Conservation (phyloP, 495 filamentous ascomycete species). For the Hypoxylon perforatum region DNA sequence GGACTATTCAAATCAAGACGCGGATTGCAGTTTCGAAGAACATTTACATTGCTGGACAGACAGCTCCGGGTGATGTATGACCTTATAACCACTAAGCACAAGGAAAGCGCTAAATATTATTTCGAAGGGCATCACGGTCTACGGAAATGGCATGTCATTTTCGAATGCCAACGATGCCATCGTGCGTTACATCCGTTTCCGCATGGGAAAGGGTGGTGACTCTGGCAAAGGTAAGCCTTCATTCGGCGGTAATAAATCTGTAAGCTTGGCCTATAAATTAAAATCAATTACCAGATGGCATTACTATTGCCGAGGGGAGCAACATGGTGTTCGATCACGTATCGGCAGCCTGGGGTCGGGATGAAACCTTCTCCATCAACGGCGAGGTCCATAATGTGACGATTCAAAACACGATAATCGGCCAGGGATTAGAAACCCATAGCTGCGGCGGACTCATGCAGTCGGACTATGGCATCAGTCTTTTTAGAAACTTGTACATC, state of each 20-base stretch:
- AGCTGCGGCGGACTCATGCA: conserved; percentile 46
- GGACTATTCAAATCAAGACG: conserved; percentile 48
- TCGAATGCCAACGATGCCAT: conserved; percentile 51
- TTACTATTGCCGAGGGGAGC: conserved; percentile 51
- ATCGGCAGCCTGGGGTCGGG: conserved; percentile 50
- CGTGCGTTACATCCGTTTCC: conserved; percentile 53
- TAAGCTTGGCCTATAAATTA: neutral
- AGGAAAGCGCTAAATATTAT: neutral
- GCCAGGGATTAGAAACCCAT: conserved; percentile 51
- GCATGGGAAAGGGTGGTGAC: conserved; percentile 50
- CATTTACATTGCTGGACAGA: conserved; percentile 55
- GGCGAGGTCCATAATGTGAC: conserved; percentile 52
- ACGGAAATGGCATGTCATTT: conserved; percentile 50
- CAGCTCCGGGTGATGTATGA: conserved; percentile 45
- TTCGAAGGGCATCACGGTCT: conserved; percentile 48
- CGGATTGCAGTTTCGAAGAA: conserved; percentile 49
- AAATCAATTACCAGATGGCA: conserved; percentile 32
- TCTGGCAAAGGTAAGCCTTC: conserved; percentile 46
- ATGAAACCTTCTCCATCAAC: conserved; percentile 51
- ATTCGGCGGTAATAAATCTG: neutral
- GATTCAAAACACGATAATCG: conserved; percentile 56
- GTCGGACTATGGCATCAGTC: conserved; percentile 42
- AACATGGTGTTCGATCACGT: conserved; percentile 58
- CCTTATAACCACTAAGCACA: no score
- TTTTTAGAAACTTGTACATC: conserved; percentile 54